Conservation (phyloP, 768 basidiomycete genomes). For the Auricularia cornea region DNA sequence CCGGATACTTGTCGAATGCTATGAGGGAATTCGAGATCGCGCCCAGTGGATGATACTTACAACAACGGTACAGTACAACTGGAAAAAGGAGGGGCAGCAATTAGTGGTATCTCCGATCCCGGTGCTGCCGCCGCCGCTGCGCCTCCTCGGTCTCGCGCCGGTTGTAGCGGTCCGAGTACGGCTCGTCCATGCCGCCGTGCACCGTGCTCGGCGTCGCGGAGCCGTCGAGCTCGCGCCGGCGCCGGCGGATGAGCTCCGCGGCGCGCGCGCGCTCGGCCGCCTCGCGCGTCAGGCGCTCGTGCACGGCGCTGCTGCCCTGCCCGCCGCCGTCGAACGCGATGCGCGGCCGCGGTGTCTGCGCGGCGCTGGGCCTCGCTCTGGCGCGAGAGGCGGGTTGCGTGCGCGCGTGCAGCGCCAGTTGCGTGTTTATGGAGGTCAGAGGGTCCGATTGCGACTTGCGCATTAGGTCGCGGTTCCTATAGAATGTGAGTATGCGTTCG, state of each 20-base stretch:
- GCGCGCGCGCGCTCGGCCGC: constrained; percentile 69
- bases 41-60: too few species aligned
- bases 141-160: constrained; percentile 65
- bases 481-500: constrained; percentile 20
- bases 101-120: constrained; percentile 30
- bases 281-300: constrained; percentile 60
- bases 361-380: constrained; percentile 21
- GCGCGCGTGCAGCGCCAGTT: constrained; percentile 30
- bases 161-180: constrained; percentile 68
- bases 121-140: constrained; percentile 34
- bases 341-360: too few species aligned
- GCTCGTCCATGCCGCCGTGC: constrained; percentile 31
- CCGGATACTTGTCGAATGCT: too few species aligned
- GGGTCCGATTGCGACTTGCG: constrained; percentile 63
- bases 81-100: too few species aligned
- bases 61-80: too few species aligned
- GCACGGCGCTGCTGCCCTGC: constrained; percentile 28
- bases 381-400: constrained; percentile 30
- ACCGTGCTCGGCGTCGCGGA: constrained; percentile 68
- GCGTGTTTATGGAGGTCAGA: constrained; percentile 61
- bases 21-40: too few species aligned
- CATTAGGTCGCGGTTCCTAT: constrained; percentile 53
- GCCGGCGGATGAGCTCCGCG: constrained; percentile 57
- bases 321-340: too few species aligned
- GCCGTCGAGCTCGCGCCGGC: constrained; percentile 54